These are phyloP conservation scores for Diplogelasinospora grovesii DNA, from an alignment of 495 filamentous ascomycete species.

Conservation along the genomic window DNA sequence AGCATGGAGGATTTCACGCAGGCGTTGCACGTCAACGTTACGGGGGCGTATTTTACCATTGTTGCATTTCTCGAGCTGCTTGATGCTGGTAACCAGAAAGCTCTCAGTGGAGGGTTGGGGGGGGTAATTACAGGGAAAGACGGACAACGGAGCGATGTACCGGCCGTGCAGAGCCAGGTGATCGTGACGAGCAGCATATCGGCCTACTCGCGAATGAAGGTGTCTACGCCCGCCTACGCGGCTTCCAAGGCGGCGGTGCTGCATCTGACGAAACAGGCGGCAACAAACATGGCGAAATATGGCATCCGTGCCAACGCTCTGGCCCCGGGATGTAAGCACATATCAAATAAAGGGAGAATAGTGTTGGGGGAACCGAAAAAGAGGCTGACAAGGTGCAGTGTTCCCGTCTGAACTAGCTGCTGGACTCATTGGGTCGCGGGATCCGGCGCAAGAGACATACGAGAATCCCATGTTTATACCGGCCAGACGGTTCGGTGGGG, in stretches of 20 bases:
- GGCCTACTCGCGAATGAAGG: constrained; percentile 37
- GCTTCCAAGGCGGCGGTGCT: constrained; percentile 53
- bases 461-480: constrained; percentile 40
- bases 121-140: constrained; percentile 20
- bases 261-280: constrained; percentile 57
- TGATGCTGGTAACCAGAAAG: constrained; percentile 52
- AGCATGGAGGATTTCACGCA: constrained; percentile 46
- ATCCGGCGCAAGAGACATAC: constrained; percentile 31
- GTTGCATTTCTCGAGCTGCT: constrained; percentile 60
- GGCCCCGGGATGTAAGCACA: constrained; percentile 50
- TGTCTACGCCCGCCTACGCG: constrained; percentile 50
- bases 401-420: constrained; percentile 52
- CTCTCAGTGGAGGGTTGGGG: constrained; percentile 33
- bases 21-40: constrained; percentile 52
- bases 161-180: constrained; percentile 48
- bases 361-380: background rate
- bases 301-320: constrained; percentile 57
- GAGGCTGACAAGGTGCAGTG: constrained; percentile 33
- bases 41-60: constrained; percentile 54
- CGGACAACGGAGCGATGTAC: constrained; percentile 17
- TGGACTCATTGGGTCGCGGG: constrained; percentile 27
- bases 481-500: constrained; percentile 40
- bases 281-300: constrained; percentile 45
- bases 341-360: too few species aligned
- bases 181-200: constrained; percentile 49